These are phyloP conservation scores for Globisporangium cederbergense DNA, from an alignment of 352 stramenopile genomes.

Conservation along the genomic window DNA sequence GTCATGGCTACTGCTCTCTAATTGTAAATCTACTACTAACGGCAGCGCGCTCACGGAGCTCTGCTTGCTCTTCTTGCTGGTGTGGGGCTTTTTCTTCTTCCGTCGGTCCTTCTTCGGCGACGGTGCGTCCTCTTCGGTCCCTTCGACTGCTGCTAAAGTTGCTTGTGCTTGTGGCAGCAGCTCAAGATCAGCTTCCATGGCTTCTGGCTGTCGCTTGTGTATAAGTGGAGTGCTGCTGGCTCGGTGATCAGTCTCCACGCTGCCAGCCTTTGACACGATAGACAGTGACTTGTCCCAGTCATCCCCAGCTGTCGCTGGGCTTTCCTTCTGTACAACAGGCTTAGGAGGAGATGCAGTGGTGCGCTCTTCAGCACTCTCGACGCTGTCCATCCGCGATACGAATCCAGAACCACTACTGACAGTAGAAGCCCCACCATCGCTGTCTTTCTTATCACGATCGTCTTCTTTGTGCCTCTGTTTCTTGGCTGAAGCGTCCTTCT, in stretches of 20 bases:
- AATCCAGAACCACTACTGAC: background rate
- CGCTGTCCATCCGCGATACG: background rate
- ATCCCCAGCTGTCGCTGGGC: background rate
- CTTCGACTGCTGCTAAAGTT: background rate
- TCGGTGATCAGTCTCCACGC: background rate
- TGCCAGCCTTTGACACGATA: background rate
- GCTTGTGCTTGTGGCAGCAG: background rate
- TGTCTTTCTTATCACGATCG: background rate
- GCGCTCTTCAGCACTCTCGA: background rate
- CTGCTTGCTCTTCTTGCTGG: slow-evolving; percentile 7
- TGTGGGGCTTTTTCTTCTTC: slow-evolving; percentile 11
- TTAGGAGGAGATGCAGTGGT: background rate
- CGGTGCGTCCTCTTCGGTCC: background rate
- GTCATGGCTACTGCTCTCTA: background rate
- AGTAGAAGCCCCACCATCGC: background rate
- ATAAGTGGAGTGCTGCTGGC: background rate
- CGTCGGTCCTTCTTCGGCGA: slow-evolving; percentile 4
- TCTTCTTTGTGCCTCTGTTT: slow-evolving; percentile 3
- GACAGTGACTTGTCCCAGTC: background rate
- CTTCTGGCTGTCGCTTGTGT: background rate
- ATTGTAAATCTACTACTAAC: background rate
- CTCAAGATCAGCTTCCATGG: background rate
- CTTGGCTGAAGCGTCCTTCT: slow-evolving; percentile 3
- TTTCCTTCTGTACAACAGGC: background rate
- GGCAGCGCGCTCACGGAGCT: background rate